Percentiles rank a stretch among this genome's conserved stretches.
Evolutionary conservation across 148 eudicot species (phyloP).

Genomic region (Simmondsia chinensis): DNA sequence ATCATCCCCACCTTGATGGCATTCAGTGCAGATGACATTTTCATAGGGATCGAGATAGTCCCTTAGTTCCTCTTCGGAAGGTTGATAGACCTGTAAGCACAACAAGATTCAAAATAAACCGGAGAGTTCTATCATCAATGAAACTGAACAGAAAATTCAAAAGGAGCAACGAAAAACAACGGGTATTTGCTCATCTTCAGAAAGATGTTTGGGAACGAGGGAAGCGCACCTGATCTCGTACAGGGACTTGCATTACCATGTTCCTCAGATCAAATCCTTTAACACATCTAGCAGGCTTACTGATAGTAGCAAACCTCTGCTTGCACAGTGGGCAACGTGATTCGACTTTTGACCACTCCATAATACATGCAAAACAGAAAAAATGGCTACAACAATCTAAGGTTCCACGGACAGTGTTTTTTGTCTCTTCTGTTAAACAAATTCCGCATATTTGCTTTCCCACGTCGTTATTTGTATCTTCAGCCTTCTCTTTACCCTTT

Average conservation of each 20-base stretch:
- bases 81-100: constrained; percentile 76
- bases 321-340: constrained; percentile 96
- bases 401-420: constrained; percentile 70
- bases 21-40: constrained; percentile 78
- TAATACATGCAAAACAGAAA: constrained; percentile 87
- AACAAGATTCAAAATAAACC: constrained; percentile 6
- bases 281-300: constrained; percentile 47
- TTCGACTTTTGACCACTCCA: constrained; percentile 99
- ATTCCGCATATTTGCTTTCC: constrained; percentile 88
- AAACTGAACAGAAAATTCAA: too few relatives aligned
- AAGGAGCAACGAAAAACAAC: neutral
- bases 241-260: constrained; percentile 49
- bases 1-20: constrained; percentile 92
- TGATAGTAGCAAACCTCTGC: constrained; percentile 70
- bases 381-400: constrained; percentile 84
- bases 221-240: constrained; percentile 83
- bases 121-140: too few relatives aligned
- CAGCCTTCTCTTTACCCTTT: constrained; percentile 84
- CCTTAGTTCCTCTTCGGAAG: constrained; percentile 88
- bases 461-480: constrained; percentile 36
- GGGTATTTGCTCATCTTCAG: neutral
- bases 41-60: constrained; percentile 81
- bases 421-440: constrained; percentile 83
- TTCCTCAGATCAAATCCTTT: constrained; percentile 39
- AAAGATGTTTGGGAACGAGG: neutral